These are phyloP conservation scores for Abrus pulchellus DNA, from an alignment of 306 rosid genomes.

Conservation along the genomic window DNA sequence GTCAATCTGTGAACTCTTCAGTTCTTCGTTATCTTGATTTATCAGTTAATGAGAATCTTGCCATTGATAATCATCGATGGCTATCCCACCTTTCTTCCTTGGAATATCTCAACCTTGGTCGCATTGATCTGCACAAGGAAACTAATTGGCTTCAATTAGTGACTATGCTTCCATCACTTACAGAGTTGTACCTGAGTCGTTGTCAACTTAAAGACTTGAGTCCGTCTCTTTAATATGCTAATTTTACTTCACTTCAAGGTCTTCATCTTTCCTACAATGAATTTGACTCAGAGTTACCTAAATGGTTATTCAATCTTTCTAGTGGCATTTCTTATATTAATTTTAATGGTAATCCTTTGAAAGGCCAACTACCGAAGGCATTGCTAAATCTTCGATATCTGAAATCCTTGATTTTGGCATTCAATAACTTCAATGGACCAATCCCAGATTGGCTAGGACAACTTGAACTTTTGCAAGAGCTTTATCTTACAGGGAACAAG, in stretches of 20 bases:
- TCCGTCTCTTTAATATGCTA: not conserved
- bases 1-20: too few relatives aligned
- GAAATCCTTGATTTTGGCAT: too few relatives aligned
- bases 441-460: too few relatives aligned
- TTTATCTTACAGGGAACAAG: not conserved
- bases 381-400: too few relatives aligned
- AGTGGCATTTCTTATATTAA: not conserved
- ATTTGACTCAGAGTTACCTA: too few relatives aligned
- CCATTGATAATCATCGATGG: not conserved
- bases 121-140: not conserved
- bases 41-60: not conserved
- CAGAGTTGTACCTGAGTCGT: not conserved
- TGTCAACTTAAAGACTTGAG: not conserved
- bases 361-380: too few relatives aligned
- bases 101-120: not conserved
- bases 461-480: not conserved
- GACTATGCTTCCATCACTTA: not conserved
- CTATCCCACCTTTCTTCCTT: not conserved
- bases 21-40: not conserved
- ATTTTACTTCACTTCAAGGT: too few relatives aligned
- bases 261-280: too few relatives aligned
- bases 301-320: too few relatives aligned
- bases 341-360: too few relatives aligned
- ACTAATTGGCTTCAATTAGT: not conserved
- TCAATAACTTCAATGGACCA: too few relatives aligned